Base-by-base conservation (phyloP, 352 stramenopile species). In the Phytophthora sp. region DNA sequence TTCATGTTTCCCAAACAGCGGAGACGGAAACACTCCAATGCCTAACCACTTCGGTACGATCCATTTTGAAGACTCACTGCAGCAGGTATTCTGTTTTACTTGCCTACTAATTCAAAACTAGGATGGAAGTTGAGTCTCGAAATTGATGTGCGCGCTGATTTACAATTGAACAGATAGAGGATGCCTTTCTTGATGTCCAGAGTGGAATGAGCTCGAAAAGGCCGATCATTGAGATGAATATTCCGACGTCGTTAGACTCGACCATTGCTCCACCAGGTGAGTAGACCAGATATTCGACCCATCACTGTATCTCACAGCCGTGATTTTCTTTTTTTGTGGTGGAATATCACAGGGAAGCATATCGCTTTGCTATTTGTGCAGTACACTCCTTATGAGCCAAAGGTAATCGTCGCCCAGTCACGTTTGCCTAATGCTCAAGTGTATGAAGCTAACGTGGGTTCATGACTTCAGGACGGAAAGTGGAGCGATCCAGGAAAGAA, bases 201-300 rank as follows among this genome's bases (percentile, higher is more conserved):
- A 67, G 78, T 44, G 86, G 86, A 43, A 75, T 82, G 30, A 69
- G 77, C 11, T 92, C 91, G 11, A 79, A 58, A 37, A 78, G 87
- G 24, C 91, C 91, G 35, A 74, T 97, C 12, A 94, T 97, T 38
- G 91, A 97, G 57, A 96, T 97, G 91, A 97, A 94, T 31, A 82
- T 97, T 11, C 91, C 91, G 3, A 96, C 91, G 3, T 90, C 86
- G 0, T 35, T 97, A 6, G 91, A 97, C 52, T 57, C 62, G 5
- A 87, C 87, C 1, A 91, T 94, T 57, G 82, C 85, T 11, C 85
- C 85, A 7, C 74, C 76, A 74, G 84, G 84, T 91, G n/a, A n/a
- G n/a, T n/a, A n/a, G n/a, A n/a, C n/a, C n/a, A n/a, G n/a, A n/a
- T n/a, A n/a, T n/a, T n/a, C n/a, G n/a, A n/a, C n/a, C n/a, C n/a